Conservation (phyloP, 768 basidiomycete species). For the Galerina sulciceps region DNA sequence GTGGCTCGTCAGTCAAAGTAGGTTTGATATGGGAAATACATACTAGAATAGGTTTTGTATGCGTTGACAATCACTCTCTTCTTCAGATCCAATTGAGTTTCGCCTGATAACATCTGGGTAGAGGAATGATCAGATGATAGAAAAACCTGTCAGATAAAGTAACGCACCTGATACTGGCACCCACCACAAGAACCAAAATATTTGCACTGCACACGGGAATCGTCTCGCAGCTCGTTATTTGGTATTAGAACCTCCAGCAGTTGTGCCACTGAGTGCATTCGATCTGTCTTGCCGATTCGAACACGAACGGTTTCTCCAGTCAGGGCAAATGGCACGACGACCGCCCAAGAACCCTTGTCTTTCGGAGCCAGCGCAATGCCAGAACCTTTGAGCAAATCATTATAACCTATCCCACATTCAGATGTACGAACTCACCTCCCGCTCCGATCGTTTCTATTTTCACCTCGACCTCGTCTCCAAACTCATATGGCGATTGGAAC, state of each 20-base stretch:
- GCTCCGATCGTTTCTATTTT: constrained; percentile 68
- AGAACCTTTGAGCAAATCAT: constrained; percentile 52
- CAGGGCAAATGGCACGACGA: constrained; percentile 83
- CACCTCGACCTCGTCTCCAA: constrained; percentile 67
- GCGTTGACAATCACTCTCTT: constrained; percentile 85
- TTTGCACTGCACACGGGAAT: constrained; percentile 69
- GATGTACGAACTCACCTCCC: constrained; percentile 45
- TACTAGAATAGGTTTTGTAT: constrained; percentile 76
- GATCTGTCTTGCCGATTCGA: constrained; percentile 70
- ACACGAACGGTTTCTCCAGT: constrained; percentile 82
- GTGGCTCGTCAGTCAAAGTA: constrained; percentile 7
- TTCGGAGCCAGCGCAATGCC: constrained; percentile 60
- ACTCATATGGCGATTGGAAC: constrained; percentile 62
- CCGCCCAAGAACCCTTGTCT: constrained; percentile 68
- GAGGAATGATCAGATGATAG: not conserved
- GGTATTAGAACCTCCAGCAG: constrained; percentile 65
- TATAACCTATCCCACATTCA: not conserved
- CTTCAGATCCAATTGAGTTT: constrained; percentile 85
- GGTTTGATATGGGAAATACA: constrained; percentile 9
- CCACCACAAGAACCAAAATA: constrained; percentile 92
- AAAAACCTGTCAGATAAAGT: not conserved
- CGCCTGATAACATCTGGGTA: constrained; percentile 82
- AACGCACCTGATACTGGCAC: constrained; percentile 87
- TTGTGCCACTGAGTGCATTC: constrained; percentile 78
- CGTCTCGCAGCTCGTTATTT: constrained; percentile 70